Conservation (phyloP, 805 yeast species). For the Lachancea dasiensis region DNA sequence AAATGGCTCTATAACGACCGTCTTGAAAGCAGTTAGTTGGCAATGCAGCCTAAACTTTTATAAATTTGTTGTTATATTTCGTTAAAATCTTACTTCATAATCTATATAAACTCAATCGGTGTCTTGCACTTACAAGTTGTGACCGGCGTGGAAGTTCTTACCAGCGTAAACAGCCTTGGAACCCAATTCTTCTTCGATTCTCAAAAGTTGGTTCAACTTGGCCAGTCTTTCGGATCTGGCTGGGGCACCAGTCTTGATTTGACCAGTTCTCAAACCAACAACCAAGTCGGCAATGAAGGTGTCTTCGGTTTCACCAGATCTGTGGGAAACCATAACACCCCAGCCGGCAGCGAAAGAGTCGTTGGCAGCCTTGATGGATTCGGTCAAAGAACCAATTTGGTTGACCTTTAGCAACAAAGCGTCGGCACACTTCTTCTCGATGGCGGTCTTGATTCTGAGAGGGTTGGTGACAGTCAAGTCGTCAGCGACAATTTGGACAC, state of each 20-base stretch:
- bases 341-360: conserved; percentile 93
- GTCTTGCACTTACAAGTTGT: conserved; percentile 32
- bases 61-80: conserved; percentile 6
- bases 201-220: conserved; percentile 94
- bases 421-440: conserved; percentile 92
- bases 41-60: neutral
- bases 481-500: conserved; percentile 92
- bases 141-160: conserved; percentile 67
- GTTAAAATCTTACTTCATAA: conserved; percentile 9
- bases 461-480: conserved; percentile 99
- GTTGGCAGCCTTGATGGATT: conserved; percentile 94
- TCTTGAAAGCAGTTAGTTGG: no score
- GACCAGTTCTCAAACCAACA: conserved; percentile 98
- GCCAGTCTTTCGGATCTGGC: conserved; percentile 99
- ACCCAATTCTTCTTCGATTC: conserved; percentile 98
- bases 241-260: conserved; percentile 99
- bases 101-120: conserved; percentile 5
- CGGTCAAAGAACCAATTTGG: conserved; percentile 96
- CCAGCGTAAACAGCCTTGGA: conserved; percentile 97
- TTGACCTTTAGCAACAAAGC: conserved; percentile 94
- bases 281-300: conserved; percentile 95
- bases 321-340: conserved; percentile 99
- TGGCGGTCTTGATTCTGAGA: conserved; percentile 87
- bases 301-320: conserved; percentile 99
- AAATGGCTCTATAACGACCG: no score